phyloP scores from a whole-genome alignment of 345 rosid genomes.

The Sisymbrium irio region DNA sequence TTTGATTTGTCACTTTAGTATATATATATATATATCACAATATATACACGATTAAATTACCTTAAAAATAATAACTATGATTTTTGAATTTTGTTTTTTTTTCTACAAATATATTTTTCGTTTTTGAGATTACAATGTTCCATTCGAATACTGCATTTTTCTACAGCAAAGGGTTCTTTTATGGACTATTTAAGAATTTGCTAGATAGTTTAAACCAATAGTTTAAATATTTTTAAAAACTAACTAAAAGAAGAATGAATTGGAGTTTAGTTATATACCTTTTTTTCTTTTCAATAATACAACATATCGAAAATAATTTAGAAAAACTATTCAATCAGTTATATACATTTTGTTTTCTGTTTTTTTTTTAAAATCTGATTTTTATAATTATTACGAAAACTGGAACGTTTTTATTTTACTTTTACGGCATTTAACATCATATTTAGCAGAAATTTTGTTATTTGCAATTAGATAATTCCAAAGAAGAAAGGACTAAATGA shows the following conservation, averaged over 20 bases:
- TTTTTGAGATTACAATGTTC: neutral
- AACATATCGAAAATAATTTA: too few species aligned
- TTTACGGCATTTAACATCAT: too few species aligned
- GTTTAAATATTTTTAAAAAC: neutral
- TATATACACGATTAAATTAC: slow-evolving; percentile 5
- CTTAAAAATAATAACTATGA: neutral
- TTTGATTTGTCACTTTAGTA: neutral
- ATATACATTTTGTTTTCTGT: too few species aligned
- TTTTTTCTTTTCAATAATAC: too few species aligned
- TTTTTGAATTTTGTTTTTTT: neutral
- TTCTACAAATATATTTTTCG: neutral
- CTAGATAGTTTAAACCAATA: too few species aligned
- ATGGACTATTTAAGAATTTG: neutral
- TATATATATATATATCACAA: neutral
- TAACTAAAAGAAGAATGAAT: neutral
- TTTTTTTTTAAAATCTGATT: too few species aligned
- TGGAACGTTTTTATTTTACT: neutral
- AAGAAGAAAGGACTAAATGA: neutral
- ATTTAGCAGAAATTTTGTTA: neutral
- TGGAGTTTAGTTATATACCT: too few species aligned
- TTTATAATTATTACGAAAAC: too few species aligned
- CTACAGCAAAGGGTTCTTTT: neutral
- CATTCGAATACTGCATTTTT: neutral
- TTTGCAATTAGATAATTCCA: neutral
- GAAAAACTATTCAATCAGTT: too few species aligned